Evolutionary conservation across 148 eudicot species (phyloP).

Genomic region (Fagopyrum homotropicum): DNA sequence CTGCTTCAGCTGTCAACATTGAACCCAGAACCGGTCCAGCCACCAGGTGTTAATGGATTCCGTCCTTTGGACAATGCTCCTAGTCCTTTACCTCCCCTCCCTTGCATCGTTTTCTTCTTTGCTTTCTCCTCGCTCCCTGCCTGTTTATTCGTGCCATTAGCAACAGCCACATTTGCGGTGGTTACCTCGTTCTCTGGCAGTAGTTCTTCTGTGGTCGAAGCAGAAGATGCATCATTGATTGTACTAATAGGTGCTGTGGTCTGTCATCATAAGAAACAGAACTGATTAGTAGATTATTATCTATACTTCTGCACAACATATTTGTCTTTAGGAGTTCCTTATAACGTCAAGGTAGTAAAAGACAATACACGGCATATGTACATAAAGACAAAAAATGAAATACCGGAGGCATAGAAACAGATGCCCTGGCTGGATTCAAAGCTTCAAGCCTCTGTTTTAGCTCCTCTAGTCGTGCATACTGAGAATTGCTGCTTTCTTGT

Average conservation of each 20-base stretch:
- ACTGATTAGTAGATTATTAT: not conserved
- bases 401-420: slow-evolving; percentile 28
- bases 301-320: not conserved
- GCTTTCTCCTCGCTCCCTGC: slow-evolving; percentile 44
- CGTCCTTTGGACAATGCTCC: slow-evolving; percentile 78
- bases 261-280: slow-evolving; percentile 7
- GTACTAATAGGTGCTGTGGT: slow-evolving; percentile 10
- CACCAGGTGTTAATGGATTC: slow-evolving; percentile 57
- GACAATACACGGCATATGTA: no score
- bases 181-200: slow-evolving; percentile 17
- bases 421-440: slow-evolving; percentile 77
- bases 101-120: slow-evolving; percentile 66
- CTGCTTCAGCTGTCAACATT: slow-evolving; percentile 66
- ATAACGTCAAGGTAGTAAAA: not conserved
- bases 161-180: slow-evolving; percentile 17
- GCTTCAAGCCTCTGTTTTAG: slow-evolving; percentile 80
- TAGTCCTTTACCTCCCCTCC: slow-evolving; percentile 66
- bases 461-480: slow-evolving; percentile 75
- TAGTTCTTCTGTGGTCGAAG: slow-evolving; percentile 26
- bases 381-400: not conserved
- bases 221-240: slow-evolving; percentile 24
- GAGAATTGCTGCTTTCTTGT: slow-evolving; percentile 71
- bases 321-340: not conserved
- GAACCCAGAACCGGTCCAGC: slow-evolving; percentile 97
- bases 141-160: slow-evolving; percentile 31